These are phyloP conservation scores for Amanita rimosa DNA, from an alignment of 768 basidiomycete species.

Conservation along the genomic window DNA sequence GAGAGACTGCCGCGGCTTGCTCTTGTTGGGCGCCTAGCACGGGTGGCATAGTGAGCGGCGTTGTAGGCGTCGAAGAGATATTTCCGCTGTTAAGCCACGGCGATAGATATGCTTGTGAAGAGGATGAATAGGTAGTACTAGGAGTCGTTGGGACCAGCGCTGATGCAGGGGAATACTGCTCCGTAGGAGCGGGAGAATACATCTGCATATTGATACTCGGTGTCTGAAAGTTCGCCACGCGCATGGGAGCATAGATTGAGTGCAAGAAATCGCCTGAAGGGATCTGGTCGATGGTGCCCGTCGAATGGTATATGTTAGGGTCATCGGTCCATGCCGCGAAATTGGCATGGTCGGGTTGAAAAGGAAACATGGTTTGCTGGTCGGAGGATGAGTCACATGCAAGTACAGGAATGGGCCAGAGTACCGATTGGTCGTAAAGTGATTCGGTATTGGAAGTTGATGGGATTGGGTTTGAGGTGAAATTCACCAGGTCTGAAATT, in stretches of 20 bases:
- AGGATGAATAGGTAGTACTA: neutral
- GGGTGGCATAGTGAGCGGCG: neutral
- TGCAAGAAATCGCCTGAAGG: neutral
- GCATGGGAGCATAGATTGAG: neutral
- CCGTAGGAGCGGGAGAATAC: neutral
- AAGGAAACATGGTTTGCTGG: neutral
- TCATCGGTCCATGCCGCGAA: neutral
- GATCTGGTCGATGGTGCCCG: neutral
- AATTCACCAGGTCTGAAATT: constrained; percentile 2
- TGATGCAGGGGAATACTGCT: neutral
- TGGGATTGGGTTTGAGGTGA: neutral
- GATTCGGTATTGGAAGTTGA: neutral
- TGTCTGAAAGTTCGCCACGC: neutral
- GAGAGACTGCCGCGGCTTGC: neutral
- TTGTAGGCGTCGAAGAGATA: constrained; percentile 2
- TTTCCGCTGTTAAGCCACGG: neutral
- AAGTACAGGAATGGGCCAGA: neutral
- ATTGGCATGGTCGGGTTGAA: neutral
- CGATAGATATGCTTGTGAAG: neutral
- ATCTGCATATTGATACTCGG: neutral
- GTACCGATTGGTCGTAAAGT: neutral
- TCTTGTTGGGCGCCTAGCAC: neutral
- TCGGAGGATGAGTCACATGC: neutral
- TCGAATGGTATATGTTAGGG: neutral
- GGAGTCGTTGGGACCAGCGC: neutral